Evolutionary conservation across 2,329 filamentous ascomycete genomes (phyloP).

Genomic region (Penicillium polonicum): DNA sequence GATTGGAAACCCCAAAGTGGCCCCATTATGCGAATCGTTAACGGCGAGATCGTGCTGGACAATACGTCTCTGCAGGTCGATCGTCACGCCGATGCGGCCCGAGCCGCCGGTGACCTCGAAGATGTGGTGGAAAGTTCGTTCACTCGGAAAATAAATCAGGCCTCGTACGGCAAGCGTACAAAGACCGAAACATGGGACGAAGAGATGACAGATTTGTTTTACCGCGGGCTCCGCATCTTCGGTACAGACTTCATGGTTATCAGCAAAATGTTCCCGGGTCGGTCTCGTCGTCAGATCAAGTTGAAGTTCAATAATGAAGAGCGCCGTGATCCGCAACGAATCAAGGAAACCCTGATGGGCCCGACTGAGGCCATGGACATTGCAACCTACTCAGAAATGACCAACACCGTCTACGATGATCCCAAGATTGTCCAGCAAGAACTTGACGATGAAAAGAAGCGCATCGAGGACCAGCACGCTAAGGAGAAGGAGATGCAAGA

Average conservation of each 20-base stretch:
- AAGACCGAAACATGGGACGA: constrained; percentile 58
- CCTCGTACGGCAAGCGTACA: constrained; percentile 49
- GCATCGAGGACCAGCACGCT: constrained; percentile 48
- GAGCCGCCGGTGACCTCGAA: constrained; percentile 48
- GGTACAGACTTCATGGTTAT: constrained; percentile 67
- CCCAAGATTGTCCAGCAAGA: constrained; percentile 41
- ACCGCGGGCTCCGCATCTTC: constrained; percentile 61
- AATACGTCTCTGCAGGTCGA: constrained; percentile 54
- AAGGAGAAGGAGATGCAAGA: constrained; percentile 47
- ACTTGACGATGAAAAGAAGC: constrained; percentile 46
- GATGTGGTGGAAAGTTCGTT: constrained; percentile 49
- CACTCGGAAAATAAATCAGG: constrained; percentile 48
- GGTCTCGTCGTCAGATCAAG: constrained; percentile 62
- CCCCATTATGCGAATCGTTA: constrained; percentile 54
- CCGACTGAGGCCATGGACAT: constrained; percentile 46
- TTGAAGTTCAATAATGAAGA: constrained; percentile 64
- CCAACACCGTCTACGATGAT: constrained; percentile 46
- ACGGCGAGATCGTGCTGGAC: constrained; percentile 58
- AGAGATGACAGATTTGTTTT: constrained; percentile 61
- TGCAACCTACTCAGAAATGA: constrained; percentile 47
- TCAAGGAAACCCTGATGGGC: constrained; percentile 53
- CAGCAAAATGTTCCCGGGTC: constrained; percentile 59
- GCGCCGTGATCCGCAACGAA: constrained; percentile 52
- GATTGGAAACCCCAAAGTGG: constrained; percentile 37
- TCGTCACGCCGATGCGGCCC: constrained; percentile 53